Evolutionary conservation across 2,329 filamentous ascomycete species (phyloP), one percentile per base, ranked within the genome.

Genomic region (Alternaria burnsii): DNA sequence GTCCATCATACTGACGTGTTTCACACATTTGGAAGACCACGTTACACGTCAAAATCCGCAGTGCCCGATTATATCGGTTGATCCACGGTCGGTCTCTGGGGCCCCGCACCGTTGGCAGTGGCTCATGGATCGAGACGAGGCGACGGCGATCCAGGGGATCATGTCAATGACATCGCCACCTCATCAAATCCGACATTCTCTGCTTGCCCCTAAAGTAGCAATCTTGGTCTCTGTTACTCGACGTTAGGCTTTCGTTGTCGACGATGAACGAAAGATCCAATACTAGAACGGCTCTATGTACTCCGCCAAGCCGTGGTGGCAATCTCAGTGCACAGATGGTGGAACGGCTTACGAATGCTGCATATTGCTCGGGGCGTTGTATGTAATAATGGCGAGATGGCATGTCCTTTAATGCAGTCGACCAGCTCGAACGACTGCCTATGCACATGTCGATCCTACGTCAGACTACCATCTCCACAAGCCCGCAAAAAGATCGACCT

Each of bases 21-120:
- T 57, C 42, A 22, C 36, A 55, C 40, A 50, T 52, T 41, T 43
- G 50, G 46, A 36, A 42, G 58, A 63, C 56, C 46, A 58, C 48
- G 54, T 67, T 61, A 59, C 53, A 59, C 68, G 63, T 65, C 47
- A 42, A 58, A 60, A 32, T 28, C 43, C 36, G 54, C 53, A 62
- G 48, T 58, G 41, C 48, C 53, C 61, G 53, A 56, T 30, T 34
- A 34, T 47, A 42, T 52, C 63, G 58, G 44, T 55, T 61, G 56
- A 67, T 66, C 62, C 55, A 55, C 61, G 51, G 52, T 63, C 59
- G 66, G 66, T 60, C 63, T 69, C 63, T 66, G 69, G 69, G 68
- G 69, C 68, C 69, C 69, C 69, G 69, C 69, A 70, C 55, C 58
- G 50, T 55, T 61, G 63, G 43, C 61, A 53, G 55, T 60, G 55